These are phyloP conservation scores for Elsinoe perseae DNA, from an alignment of 2,329 filamentous ascomycete genomes.

Conservation along the genomic window DNA sequence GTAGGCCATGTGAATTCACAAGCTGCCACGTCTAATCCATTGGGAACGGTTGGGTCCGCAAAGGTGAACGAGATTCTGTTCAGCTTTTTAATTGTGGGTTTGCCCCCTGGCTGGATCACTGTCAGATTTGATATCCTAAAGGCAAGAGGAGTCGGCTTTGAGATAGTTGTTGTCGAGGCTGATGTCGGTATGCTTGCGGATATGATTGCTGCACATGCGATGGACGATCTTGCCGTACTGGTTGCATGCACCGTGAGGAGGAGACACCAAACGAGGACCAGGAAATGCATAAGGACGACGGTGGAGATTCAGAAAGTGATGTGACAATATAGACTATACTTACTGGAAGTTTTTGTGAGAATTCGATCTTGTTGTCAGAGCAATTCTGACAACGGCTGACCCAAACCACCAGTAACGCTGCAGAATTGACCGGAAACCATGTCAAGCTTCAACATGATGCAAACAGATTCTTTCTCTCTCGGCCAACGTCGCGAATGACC, in stretches of 20 bases:
- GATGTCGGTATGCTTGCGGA: too few relatives aligned
- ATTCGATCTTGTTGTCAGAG: neutral
- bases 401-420: neutral
- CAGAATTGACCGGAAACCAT: neutral
- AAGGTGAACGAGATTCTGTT: neutral
- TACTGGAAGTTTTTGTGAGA: neutral
- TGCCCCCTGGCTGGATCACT: neutral
- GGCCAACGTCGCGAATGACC: too few relatives aligned
- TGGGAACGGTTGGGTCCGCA: neutral
- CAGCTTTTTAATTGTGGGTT: neutral
- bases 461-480: neutral
- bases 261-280: neutral
- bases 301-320: neutral
- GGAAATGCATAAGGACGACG: neutral
- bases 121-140: neutral
- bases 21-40: neutral
- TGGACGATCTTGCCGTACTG: neutral
- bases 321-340: neutral
- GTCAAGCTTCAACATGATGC: too few relatives aligned
- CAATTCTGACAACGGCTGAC: neutral
- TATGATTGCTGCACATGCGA: neutral
- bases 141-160: neutral
- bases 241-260: neutral
- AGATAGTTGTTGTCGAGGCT: too few relatives aligned
- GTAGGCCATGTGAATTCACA: conserved; percentile 15